Evolutionary conservation across 2,329 filamentous ascomycete genomes (phyloP).

Genomic region (Cladosporium sp.): DNA sequence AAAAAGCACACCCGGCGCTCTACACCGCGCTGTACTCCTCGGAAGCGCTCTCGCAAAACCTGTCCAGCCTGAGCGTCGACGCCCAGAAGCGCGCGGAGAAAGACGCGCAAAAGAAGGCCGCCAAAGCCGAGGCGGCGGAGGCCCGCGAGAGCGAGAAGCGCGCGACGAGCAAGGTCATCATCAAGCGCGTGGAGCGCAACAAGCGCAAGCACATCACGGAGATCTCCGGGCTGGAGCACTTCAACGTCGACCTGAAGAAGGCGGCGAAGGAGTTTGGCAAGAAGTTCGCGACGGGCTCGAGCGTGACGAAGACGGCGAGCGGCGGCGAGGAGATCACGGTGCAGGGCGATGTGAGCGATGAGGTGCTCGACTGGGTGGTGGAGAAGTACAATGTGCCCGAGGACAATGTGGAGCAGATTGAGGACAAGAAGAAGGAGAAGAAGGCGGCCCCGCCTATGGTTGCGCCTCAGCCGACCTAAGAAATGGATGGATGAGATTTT

Average conservation of each 20-base stretch:
- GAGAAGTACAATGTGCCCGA: slow-evolving; percentile 90
- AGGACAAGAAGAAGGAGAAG: slow-evolving; percentile 89
- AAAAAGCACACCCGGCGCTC: slow-evolving; percentile 64
- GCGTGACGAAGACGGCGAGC: slow-evolving; percentile 77
- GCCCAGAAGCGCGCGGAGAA: slow-evolving; percentile 93
- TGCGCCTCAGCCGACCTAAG: slow-evolving; percentile 5
- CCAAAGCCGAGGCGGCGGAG: slow-evolving; percentile 84
- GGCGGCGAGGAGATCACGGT: slow-evolving; percentile 90
- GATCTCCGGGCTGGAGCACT: slow-evolving; percentile 82
- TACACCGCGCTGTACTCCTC: slow-evolving; percentile 76
- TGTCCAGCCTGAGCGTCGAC: slow-evolving; percentile 78
- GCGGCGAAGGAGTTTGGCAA: slow-evolving; percentile 88
- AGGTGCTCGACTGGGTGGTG: slow-evolving; percentile 83
- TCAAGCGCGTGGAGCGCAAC: slow-evolving; percentile 96
- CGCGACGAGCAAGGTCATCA: slow-evolving; percentile 73
- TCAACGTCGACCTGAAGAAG: slow-evolving; percentile 91
- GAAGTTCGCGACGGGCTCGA: slow-evolving; percentile 93
- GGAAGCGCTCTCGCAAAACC: slow-evolving; percentile 70
- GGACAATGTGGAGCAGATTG: slow-evolving; percentile 89
- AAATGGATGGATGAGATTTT: background rate
- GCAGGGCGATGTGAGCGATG: slow-evolving; percentile 92
- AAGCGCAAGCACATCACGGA: slow-evolving; percentile 97
- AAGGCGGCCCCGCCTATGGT: slow-evolving; percentile 10
- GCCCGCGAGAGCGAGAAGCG: slow-evolving; percentile 76
- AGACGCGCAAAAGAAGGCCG: slow-evolving; percentile 93